These are phyloP conservation scores for Eimeria falciformis DNA, from an alignment of 169 alveolate genomes.

Conservation along the genomic window DNA sequence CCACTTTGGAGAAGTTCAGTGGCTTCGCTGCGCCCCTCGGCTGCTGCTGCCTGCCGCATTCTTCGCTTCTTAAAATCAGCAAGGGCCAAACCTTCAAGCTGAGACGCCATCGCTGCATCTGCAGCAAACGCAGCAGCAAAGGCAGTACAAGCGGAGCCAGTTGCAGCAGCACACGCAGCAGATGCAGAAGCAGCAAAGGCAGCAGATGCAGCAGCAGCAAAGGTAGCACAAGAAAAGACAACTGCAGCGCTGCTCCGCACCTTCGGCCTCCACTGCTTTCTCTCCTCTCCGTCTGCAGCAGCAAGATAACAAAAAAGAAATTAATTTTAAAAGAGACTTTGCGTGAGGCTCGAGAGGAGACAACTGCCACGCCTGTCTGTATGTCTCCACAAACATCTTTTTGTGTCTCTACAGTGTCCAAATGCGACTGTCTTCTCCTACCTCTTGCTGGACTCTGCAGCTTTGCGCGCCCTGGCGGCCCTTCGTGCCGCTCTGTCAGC, in stretches of 20 bases:
- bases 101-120: constrained; percentile 13
- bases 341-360: too few species aligned
- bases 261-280: not conserved
- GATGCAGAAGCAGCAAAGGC: not conserved
- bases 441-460: not conserved
- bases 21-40: not conserved
- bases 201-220: constrained; percentile 10
- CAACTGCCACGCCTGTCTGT: too few species aligned
- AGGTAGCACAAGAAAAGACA: not conserved
- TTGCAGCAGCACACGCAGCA: not conserved
- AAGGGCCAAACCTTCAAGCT: constrained; percentile 12
- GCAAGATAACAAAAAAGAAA: not conserved
- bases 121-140: constrained; percentile 13
- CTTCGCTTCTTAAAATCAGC: constrained; percentile 13
- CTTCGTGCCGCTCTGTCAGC: constrained; percentile 3
- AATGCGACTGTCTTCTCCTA: not conserved
- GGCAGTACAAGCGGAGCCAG: not conserved
- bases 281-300: constrained; percentile 33
- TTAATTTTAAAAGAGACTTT: not conserved
- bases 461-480: not conserved
- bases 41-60: constrained; percentile 14
- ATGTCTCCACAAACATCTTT: too few species aligned
- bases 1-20: not conserved
- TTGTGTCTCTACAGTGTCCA: too few species aligned
- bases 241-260: constrained; percentile 10